These are phyloP conservation scores for Diaporthe humulicola DNA, from an alignment of 2,329 filamentous ascomycete species.

Conservation along the genomic window DNA sequence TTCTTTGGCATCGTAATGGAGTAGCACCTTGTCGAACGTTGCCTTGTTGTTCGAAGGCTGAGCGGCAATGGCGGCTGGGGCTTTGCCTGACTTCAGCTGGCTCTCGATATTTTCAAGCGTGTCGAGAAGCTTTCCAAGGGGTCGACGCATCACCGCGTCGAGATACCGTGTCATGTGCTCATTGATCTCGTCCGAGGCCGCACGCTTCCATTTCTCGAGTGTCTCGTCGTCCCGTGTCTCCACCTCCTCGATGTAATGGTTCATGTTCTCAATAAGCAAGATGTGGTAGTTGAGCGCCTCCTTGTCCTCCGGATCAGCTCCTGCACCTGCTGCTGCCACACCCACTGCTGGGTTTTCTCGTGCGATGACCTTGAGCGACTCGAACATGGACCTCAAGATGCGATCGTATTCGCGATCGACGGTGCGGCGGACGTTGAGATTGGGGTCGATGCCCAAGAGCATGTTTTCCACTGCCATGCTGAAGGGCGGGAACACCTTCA, in stretches of 20 bases:
- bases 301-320: constrained; percentile 84
- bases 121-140: constrained; percentile 90
- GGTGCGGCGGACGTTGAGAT: constrained; percentile 76
- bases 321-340: constrained; percentile 47
- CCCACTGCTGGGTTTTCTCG: constrained; percentile 71
- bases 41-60: constrained; percentile 87
- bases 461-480: constrained; percentile 87
- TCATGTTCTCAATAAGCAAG: constrained; percentile 98
- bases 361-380: constrained; percentile 95
- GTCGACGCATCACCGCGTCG: constrained; percentile 87
- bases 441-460: constrained; percentile 70
- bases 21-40: constrained; percentile 88
- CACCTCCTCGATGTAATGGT: constrained; percentile 94
- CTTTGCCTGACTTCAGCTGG: constrained; percentile 71
- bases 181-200: constrained; percentile 81
- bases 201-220: constrained; percentile 84
- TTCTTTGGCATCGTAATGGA: constrained; percentile 85
- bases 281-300: constrained; percentile 98
- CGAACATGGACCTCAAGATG: constrained; percentile 96
- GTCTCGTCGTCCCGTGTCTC: constrained; percentile 81
- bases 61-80: constrained; percentile 75
- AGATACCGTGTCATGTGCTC: constrained; percentile 93
- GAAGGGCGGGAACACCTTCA: constrained; percentile 92
- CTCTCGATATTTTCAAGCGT: constrained; percentile 91
- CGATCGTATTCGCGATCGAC: constrained; percentile 90